Conservation (phyloP, 2,329 filamentous ascomycete species). For the Cercospora sp. region DNA sequence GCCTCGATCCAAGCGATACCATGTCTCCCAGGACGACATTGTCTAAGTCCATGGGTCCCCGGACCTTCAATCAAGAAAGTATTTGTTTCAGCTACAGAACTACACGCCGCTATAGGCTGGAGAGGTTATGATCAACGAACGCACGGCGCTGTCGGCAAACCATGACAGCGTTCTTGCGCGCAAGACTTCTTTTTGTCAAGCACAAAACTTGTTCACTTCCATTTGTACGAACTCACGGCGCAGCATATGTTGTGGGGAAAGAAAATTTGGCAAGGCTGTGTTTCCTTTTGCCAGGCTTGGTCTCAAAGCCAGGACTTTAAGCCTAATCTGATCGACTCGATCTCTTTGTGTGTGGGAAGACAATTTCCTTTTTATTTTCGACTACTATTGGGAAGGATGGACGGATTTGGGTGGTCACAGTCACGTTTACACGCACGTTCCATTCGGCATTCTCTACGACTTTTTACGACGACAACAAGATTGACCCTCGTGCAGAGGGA, state of each 20-base stretch:
- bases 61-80: neutral
- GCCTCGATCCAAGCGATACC: neutral
- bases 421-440: constrained; percentile 7
- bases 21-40: neutral
- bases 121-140: constrained; percentile 19
- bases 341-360: constrained; percentile 12
- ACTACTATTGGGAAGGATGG: neutral
- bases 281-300: constrained; percentile 4
- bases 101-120: neutral
- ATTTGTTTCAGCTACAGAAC: constrained; percentile 1
- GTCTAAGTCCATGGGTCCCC: neutral
- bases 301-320: constrained; percentile 13
- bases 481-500: neutral
- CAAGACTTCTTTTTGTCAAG: neutral
- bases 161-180: constrained; percentile 22
- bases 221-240: constrained; percentile 6
- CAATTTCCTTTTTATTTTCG: constrained; percentile 6
- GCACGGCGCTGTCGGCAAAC: constrained; percentile 28
- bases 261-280: neutral
- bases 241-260: neutral
- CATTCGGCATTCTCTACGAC: constrained; percentile 27
- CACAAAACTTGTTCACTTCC: neutral
- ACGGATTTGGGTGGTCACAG: constrained; percentile 4
- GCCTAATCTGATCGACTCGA: constrained; percentile 22
- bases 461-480: constrained; percentile 20